Percentiles rank a stretch among this genome's conserved stretches.
These are phyloP conservation scores for Chaetomium tenue DNA, from an alignment of 495 filamentous ascomycete genomes.

Conservation along the genomic window DNA sequence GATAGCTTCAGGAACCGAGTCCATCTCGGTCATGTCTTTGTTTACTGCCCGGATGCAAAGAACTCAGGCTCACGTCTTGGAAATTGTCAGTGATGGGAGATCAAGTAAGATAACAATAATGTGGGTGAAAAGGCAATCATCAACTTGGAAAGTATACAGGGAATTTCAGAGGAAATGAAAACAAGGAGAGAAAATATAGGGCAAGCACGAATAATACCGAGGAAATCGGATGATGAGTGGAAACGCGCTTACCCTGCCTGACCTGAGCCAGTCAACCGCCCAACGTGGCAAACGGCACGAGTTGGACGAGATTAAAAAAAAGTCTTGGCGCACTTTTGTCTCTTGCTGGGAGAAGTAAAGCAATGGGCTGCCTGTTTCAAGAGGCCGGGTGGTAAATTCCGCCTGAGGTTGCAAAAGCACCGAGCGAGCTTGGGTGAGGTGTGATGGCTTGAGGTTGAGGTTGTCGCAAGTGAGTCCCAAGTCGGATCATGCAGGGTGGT, in stretches of 20 bases:
- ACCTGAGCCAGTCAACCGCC: conserved; percentile 10
- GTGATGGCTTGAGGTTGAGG: background rate
- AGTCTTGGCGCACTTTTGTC: conserved; percentile 14
- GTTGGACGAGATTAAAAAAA: conserved; percentile 9
- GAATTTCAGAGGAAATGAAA: background rate
- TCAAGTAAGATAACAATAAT: no score
- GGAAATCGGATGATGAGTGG: background rate
- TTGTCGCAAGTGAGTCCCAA: background rate
- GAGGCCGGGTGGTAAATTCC: background rate
- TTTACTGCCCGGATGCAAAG: background rate
- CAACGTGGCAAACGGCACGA: conserved; percentile 21
- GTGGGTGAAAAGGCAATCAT: no score
- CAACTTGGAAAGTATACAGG: no score
- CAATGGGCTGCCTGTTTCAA: background rate
- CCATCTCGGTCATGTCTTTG: background rate
- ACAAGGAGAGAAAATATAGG: background rate
- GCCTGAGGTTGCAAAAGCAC: background rate
- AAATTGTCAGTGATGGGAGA: conserved; percentile 2
- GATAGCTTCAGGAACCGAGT: background rate
- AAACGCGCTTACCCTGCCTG: conserved; percentile 14
- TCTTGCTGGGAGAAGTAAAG: background rate
- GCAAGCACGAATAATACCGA: background rate
- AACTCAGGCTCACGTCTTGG: background rate
- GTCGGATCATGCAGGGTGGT: background rate
- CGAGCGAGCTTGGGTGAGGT: background rate